Evolutionary conservation across 1,139 yeast species (phyloP), one percentile per base, ranked within the genome.

Genomic region (Nakaseomyces sp.): DNA sequence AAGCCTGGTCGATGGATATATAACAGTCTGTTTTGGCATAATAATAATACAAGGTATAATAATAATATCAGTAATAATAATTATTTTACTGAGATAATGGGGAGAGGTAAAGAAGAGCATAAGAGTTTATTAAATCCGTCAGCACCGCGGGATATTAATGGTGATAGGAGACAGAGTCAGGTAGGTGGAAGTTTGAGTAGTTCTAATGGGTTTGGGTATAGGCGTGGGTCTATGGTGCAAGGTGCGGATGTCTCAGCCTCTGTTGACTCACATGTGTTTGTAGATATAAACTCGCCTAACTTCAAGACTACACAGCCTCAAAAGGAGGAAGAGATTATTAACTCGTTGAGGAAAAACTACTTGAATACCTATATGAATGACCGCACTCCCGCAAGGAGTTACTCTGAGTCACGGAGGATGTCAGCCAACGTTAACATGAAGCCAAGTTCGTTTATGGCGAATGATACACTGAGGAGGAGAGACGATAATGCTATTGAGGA

Each of bases 221-320:
- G 39, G 33, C 20, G 39, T 19, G 36, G 25, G 16, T 30, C 40
- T 20, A 38, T 30, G 26, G 31, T 32, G 7, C 32, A 26, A 9
- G 12, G 30, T 4, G 10, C 29, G 9, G 40, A n/a, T 46, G 33
- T 30, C 10, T 13, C 33, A 2, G 32, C 18, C 7, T 26, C 29
- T 30, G 36, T 37, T 7, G 57, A 54, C 16, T 49, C 57, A 7
- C 50, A 52, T 22, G 55, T 58, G 3, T 41, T 58, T 12, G 53
- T 66, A 4, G 62, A 62, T 43, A 51, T 58, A 1, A 57, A 54
- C 10, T 57, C 65, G 8, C 69, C 69, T 0, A 57, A 61, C 16
- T 66, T 66, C 44, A 49, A 47, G 33, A 52, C 60, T 3, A 45
- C 48, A 7, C 51, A 54, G 17, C 45, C 46, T 10, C 45, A 50